Evolutionary conservation across 331 rosid genomes (phyloP), one percentile per base, ranked within the genome.

Genomic region (Malus hybrid): DNA sequence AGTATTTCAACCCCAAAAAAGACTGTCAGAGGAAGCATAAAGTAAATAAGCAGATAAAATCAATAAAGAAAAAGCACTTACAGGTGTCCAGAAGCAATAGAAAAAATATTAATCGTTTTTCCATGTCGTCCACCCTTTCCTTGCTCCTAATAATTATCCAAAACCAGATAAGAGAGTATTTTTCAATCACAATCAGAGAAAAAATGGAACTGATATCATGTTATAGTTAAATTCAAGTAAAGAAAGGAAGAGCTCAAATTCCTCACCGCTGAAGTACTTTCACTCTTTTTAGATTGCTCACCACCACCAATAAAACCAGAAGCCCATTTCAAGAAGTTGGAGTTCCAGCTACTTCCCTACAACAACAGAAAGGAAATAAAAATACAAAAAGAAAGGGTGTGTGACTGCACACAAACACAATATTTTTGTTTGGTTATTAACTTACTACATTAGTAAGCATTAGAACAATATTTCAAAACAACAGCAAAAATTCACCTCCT

Each of bases 81-180:
- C 99, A 94, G 83, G 85, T 94, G 99, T 65, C 99, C 97, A 61
- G 99, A 94, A 75, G 99, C 99, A 74, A 94, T 90, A 76, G 99
- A 94, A 75, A 94, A 94, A 20, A 94, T 92, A 80, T 92, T 92
- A 77, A 94, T 94, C 20, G 93, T 86, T 85, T 86, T 91, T 59
- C 99, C 99, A 67, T 28, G 87, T 15, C 97, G 92, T 73, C 93
- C 88, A 69, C 84, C 89, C 81, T 50, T 87, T 71, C 83, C 86
- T 63, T 84, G 83, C 78, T 85, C 95, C 98, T 94, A 65, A 33
- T 73, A 50, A 75, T 39, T 48, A 65, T 44, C 63, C 63, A 67
- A 74, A 70, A 20, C 13, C 67, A 31, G 15, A 46, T 46, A 6
- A 27, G 69, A 73, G 22, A 42, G 59, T 50, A n/a, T 32, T 50